Evolutionary conservation across 352 stramenopile genomes (phyloP), one percentile per base, ranked within the genome.

Genomic region (Salisapilia sapeloensis): DNA sequence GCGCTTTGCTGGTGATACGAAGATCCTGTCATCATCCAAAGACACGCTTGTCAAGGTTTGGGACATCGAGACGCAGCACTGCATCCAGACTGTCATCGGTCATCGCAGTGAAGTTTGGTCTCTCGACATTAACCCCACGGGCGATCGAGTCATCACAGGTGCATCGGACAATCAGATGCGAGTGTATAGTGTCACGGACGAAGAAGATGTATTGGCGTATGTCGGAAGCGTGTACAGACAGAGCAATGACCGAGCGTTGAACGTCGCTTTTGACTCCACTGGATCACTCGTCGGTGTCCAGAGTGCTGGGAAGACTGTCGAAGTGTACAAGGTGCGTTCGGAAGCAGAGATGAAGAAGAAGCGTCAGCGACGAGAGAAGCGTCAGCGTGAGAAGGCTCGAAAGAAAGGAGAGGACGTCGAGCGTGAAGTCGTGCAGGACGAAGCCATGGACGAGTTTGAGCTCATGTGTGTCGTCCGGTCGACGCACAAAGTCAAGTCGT

Each of bases 31-130:
- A 20, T 95, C 85, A 6, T 95, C 81, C 39, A 95, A 95, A 49
- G 90, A 97, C 58, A 84, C 79, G 21, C 63, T 96, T 24, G 49
- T 96, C 28, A 97, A 96, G 58, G 65, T 94, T 12, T 97, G 89
- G 89, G 89, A 96, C 44, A 54, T 96, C 4, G 75, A 93, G 20
- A 94, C 76, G 19, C 81, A 96, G 60, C 70, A 94, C 51, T 97
- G 90, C 47, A 56, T 96, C 29, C 83, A 96, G 48, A 97, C 90
- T 7, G 86, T 92, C 41, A 76, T 95, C 21, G 81, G 83, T 19
- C 83, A 96, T 51, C 62, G 83, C 17, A 92, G 78, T 26, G 86
- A 96, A 46, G 80, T 97, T 4, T 96, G 89, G 86, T 74, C 60
- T 21, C 50, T 96, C 13, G 84, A 76, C 15, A 53, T 93, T 23